Evolutionary conservation across 305 asterid genomes (phyloP), one percentile per base, ranked within the genome.

Genomic region (Fraxinus dipetala): DNA sequence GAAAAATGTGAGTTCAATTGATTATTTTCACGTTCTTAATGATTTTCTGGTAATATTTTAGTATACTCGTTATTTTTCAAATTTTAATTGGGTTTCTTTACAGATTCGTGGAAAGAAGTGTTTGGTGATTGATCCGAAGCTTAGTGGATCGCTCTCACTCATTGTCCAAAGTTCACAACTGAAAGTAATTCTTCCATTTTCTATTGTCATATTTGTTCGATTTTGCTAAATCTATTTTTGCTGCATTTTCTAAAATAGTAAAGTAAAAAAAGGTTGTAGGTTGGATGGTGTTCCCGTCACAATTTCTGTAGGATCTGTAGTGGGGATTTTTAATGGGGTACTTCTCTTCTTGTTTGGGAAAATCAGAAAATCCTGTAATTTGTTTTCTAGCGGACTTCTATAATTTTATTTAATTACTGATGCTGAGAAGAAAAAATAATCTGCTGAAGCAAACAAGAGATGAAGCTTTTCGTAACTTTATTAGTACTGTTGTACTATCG

Each of bases 41-140:
- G 16, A 3, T 2, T 30, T 76, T 76, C 6, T 38, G 85, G 75
- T 73, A 28, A 56, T 77, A 75, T 79, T 78, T 31, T 18, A 30
- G 51, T 80, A 40, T 67, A 38, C n/a, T 32, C 28, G 78, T 81
- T 26, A 24, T 40, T 26, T 26, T 82, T 74, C 43, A 14, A 43
- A 26, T 43, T 0, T 78, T 77, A 56, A 45, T 56, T 69, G 67
- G 76, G 16, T 76, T 5, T 56, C 28, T 36, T 40, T 77, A 32
- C 77, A 95, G 99, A 88, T 96, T 90, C 92, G 98, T 80, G 99
- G 99, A 65, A 95, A 93, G 72, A 96, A 96, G 87, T 96, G 98
- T 87, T 89, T 96, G 85, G 95, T 93, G 72, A 88, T 96, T 85
- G 99, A 96, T 85, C 98, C 96, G 78, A 94, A 96, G 91, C 98